Evolutionary conservation across 345 rosid species (phyloP), one percentile per base, ranked within the genome.

Genomic region (Gossypium anomalum): DNA sequence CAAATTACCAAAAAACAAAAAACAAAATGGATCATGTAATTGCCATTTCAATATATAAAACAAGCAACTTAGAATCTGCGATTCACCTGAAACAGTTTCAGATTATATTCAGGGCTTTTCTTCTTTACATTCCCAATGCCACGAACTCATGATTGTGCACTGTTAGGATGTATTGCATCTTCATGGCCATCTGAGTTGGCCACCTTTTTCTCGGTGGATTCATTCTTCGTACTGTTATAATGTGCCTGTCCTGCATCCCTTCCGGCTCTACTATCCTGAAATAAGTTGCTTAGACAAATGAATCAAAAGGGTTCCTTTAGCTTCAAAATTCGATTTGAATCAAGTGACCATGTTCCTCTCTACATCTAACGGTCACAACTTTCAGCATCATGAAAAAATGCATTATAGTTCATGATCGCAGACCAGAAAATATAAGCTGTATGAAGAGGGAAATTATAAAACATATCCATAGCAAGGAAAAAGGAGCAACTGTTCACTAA

Each of bases 241-340:
- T 19, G 64, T n/a, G 71, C 47, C 25, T 38, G 70, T 57, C 76
- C 84, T 16, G 78, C 17, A 17, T 77, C 86, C 78, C 71, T 86
- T 75, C 80, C 84, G 20, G 76, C 83, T 85, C 77, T 76, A 22
- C 74, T 67, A 75, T 85, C 90, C 90, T 87, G 75, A 43, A 82
- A 75, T 59, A 71, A 51, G 72, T 60, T 70, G 44, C 17, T 53
- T 43, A 43, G 17, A 65, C 53, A 51, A 65, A 53, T 58, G 47
- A 53, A 16, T 71, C 82, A 64, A 17, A 23, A 48, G 44, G 44
- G 57, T 69, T 69, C 72, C 23, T 69, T 49, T 25, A 49, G 23
- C 16, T 49, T 69, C 44, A 16, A 27, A 49, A 27, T 69, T 27
- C 9, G 16, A 64, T 17, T 48, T 41, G 10, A 63, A 6, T 34